These are phyloP conservation scores for Rhododendron kiyosumense DNA, from an alignment of 148 eudicot genomes.

Conservation along the genomic window DNA sequence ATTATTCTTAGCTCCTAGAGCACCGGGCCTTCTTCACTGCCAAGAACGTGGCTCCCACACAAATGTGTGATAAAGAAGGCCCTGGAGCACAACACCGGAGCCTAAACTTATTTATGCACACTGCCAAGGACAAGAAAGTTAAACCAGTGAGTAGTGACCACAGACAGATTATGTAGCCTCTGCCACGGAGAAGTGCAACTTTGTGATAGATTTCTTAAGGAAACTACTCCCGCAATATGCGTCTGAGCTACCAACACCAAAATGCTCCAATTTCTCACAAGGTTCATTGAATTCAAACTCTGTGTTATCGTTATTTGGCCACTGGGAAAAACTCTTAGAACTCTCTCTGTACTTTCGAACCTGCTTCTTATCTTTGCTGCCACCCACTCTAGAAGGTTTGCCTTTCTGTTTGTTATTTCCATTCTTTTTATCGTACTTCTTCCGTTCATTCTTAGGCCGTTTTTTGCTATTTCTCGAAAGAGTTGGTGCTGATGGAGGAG, in stretches of 20 bases:
- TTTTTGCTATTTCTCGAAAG: conserved; percentile 40
- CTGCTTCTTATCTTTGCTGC: conserved; percentile 64
- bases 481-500: conserved; percentile 57
- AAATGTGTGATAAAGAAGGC: background rate
- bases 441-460: conserved; percentile 37
- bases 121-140: background rate
- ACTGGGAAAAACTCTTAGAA: conserved; percentile 24
- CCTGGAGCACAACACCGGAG: background rate
- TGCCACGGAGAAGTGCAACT: conserved; percentile 47
- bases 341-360: conserved; percentile 32
- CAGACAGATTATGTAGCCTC: conserved; percentile 38
- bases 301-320: conserved; percentile 17
- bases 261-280: conserved; percentile 26
- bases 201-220: conserved; percentile 40
- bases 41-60: background rate
- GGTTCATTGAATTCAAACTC: conserved; percentile 19
- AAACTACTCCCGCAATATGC: conserved; percentile 62
- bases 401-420: conserved; percentile 64
- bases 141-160: background rate
- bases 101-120: background rate
- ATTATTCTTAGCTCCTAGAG: background rate
- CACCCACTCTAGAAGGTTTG: conserved; percentile 17
- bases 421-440: conserved; percentile 47
- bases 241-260: conserved; percentile 42
- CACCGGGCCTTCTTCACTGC: background rate